phyloP scores from a whole-genome alignment of 2,329 filamentous ascomycete genomes.

The Fusarium illudens region DNA sequence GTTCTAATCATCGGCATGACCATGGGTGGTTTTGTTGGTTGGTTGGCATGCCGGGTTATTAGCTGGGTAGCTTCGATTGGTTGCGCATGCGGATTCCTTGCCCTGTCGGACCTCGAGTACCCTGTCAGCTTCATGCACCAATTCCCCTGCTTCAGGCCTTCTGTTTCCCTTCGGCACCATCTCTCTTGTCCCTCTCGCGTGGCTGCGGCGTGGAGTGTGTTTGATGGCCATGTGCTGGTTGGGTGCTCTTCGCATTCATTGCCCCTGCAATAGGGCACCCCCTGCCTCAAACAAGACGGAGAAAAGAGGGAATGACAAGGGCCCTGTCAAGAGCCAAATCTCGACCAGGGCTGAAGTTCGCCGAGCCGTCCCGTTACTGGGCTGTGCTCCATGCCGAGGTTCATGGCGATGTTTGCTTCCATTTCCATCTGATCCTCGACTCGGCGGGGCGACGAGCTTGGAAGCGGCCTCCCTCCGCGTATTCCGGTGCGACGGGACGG shows the following conservation, averaged over 20 bases:
- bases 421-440: slow-evolving; percentile 7
- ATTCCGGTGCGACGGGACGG: not conserved
- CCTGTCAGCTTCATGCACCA: slow-evolving; percentile 12
- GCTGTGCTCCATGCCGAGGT: slow-evolving; percentile 15
- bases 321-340: not conserved
- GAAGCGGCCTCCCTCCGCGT: not conserved
- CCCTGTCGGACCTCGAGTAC: slow-evolving; percentile 7
- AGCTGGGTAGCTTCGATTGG: slow-evolving; percentile 13
- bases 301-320: slow-evolving; percentile 16
- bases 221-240: slow-evolving; percentile 21
- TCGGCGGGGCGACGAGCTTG: not conserved
- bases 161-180: not conserved
- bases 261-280: not conserved
- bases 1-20: not conserved
- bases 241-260: slow-evolving; percentile 1
- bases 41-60: slow-evolving; percentile 9
- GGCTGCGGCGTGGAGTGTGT: slow-evolving; percentile 17
- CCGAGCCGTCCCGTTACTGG: slow-evolving; percentile 18
- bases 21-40: slow-evolving; percentile 17
- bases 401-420: slow-evolving; percentile 2
- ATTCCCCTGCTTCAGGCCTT: not conserved
- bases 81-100: slow-evolving; percentile 16
- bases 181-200: slow-evolving; percentile 9
- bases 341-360: slow-evolving; percentile 14
- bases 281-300: slow-evolving; percentile 2